phyloP scores from a whole-genome alignment of 2,329 filamentous ascomycete genomes.

The Zymoseptoria ardabiliae region DNA sequence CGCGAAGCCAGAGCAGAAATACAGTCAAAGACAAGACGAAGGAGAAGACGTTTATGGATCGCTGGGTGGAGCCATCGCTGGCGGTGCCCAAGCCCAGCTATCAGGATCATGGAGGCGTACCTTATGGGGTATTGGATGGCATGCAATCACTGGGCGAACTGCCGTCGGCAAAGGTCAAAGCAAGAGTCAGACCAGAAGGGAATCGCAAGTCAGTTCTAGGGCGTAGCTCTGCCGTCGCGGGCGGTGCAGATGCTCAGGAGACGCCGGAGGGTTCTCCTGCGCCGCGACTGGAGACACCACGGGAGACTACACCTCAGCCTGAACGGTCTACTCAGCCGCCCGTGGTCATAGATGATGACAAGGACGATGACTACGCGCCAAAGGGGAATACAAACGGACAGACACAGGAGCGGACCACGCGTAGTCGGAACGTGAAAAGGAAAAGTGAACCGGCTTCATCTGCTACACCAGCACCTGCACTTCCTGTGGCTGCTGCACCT shows the following conservation, averaged over 20 bases:
- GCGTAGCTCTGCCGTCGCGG: slow-evolving; percentile 34
- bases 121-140: slow-evolving; percentile 66
- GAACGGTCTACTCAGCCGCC: slow-evolving; percentile 30
- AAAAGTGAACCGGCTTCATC: slow-evolving; percentile 19
- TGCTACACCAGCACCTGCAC: slow-evolving; percentile 10
- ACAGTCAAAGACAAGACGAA: slow-evolving; percentile 25
- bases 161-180: slow-evolving; percentile 57
- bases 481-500: not conserved
- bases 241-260: slow-evolving; percentile 35
- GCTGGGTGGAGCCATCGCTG: slow-evolving; percentile 49
- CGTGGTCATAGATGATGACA: slow-evolving; percentile 36
- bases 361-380: slow-evolving; percentile 41
- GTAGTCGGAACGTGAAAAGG: slow-evolving; percentile 18
- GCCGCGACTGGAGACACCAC: slow-evolving; percentile 18
- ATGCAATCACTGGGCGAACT: slow-evolving; percentile 75
- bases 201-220: slow-evolving; percentile 35
- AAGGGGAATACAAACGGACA: slow-evolving; percentile 25
- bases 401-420: slow-evolving; percentile 23
- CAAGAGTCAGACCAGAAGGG: slow-evolving; percentile 42
- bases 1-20: slow-evolving; percentile 32
- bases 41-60: slow-evolving; percentile 31
- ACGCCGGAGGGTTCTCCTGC: slow-evolving; percentile 42
- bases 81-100: slow-evolving; percentile 58
- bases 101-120: slow-evolving; percentile 66
- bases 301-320: slow-evolving; percentile 27